These are phyloP conservation scores for Acanthamoeba lenticulata DNA, from an alignment of 208 protist species.

Conservation along the genomic window DNA sequence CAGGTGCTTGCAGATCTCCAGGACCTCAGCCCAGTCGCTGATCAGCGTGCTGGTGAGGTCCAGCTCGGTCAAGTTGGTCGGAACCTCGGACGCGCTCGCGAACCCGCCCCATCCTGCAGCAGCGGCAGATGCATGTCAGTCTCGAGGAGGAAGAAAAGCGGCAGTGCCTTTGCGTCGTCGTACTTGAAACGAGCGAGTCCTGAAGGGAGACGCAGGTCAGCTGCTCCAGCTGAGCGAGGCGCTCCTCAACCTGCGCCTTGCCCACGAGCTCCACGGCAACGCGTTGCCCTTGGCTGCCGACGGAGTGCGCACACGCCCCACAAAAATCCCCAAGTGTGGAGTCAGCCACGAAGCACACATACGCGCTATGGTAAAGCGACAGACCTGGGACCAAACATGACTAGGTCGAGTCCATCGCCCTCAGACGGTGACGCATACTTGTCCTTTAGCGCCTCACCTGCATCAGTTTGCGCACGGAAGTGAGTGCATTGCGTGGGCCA, in stretches of 20 bases:
- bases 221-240: neutral
- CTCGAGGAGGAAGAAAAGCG: neutral
- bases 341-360: too few relatives aligned
- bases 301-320: too few relatives aligned
- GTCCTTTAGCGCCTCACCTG: neutral
- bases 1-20: neutral
- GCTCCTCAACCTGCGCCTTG: neutral
- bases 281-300: neutral
- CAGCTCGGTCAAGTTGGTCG: neutral
- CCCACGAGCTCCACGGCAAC: neutral
- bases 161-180: neutral
- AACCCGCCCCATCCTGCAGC: neutral
- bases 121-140: neutral
- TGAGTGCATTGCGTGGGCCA: neutral
- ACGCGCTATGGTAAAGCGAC: too few relatives aligned
- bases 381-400: neutral
- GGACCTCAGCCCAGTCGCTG: neutral
- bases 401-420: neutral
- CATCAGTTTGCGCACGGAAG: neutral
- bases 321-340: too few relatives aligned
- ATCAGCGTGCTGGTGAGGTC: neutral
- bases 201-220: neutral
- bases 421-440: neutral
- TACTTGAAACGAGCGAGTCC: conserved; percentile 1
- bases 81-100: neutral